phyloP scores from a whole-genome alignment of 192 early-diverging fungal species.

The Entomortierella lignicola region DNA sequence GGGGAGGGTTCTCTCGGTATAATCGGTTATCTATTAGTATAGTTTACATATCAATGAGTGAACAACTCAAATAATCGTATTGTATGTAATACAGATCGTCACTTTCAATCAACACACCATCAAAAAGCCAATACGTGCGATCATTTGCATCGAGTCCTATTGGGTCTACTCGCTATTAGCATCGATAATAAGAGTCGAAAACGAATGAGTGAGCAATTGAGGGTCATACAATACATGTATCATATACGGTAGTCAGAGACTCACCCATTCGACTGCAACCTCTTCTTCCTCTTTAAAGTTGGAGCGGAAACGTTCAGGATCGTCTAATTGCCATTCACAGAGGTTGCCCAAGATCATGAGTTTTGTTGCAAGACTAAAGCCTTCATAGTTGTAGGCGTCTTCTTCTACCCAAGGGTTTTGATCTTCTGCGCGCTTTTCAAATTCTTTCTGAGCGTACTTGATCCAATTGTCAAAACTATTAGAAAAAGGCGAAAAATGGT shows the following conservation, averaged over 20 bases:
- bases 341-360: conserved; percentile 34
- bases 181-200: not conserved
- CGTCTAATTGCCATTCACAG: conserved; percentile 78
- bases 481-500: not conserved
- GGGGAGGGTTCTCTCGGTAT: conserved; percentile 67
- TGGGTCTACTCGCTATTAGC: conserved; percentile 74
- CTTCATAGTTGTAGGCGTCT: conserved; percentile 15
- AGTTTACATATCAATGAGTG: too few relatives aligned
- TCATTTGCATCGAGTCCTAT: conserved; percentile 76
- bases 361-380: conserved; percentile 20
- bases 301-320: conserved; percentile 71
- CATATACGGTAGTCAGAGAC: not conserved
- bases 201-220: not conserved
- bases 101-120: conserved; percentile 60
- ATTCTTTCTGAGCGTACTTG: conserved; percentile 55
- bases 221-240: not conserved
- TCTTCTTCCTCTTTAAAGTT: conserved; percentile 68
- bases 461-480: conserved; percentile 46
- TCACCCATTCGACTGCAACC: conserved; percentile 68
- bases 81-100: not conserved
- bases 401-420: conserved; percentile 65
- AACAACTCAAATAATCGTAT: too few relatives aligned
- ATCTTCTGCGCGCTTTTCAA: conserved; percentile 54
- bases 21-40: conserved; percentile 73
- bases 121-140: conserved; percentile 82